phyloP scores from a whole-genome alignment of 345 rosid genomes.

The Hibiscus trionum region DNA sequence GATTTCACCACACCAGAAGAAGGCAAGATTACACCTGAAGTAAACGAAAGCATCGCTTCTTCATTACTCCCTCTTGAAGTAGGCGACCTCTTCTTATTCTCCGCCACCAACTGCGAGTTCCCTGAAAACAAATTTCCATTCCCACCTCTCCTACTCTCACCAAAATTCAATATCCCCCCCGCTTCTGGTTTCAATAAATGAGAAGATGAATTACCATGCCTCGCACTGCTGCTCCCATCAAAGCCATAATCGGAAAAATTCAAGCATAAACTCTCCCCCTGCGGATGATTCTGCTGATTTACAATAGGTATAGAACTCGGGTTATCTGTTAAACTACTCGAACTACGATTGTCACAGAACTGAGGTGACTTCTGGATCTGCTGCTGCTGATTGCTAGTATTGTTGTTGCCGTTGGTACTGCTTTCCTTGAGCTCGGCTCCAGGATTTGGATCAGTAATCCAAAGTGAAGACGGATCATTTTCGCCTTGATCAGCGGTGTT shows the following conservation, averaged over 20 bases:
- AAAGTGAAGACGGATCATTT: conserved; percentile 60
- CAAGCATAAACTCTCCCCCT: conserved; percentile 35
- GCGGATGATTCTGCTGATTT: conserved; percentile 25
- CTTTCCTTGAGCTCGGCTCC: conserved; percentile 39
- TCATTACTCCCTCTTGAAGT: conserved; percentile 60
- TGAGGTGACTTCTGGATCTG: conserved; percentile 29
- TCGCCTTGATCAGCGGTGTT: conserved; percentile 67
- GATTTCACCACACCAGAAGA: conserved; percentile 52
- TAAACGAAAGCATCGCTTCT: conserved; percentile 80
- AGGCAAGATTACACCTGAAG: conserved; percentile 62
- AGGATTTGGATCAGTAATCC: conserved; percentile 64
- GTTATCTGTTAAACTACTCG: conserved; percentile 43
- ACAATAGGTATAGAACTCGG: conserved; percentile 21
- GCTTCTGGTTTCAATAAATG: conserved; percentile 56
- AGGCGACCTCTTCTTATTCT: conserved; percentile 56
- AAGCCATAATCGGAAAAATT: conserved; percentile 59
- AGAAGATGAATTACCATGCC: conserved; percentile 44
- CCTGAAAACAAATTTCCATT: conserved; percentile 48
- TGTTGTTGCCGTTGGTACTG: conserved; percentile 6
- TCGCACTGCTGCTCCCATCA: conserved; percentile 30
- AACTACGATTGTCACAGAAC: conserved; percentile 34
- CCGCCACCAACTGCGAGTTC: conserved; percentile 35
- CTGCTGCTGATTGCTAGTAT: conserved; percentile 16
- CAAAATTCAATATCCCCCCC: conserved; percentile 74
- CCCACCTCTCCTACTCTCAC: conserved; percentile 57